Base-by-base conservation (phyloP, 768 basidiomycete genomes). In the Termitomyces sp. region DNA sequence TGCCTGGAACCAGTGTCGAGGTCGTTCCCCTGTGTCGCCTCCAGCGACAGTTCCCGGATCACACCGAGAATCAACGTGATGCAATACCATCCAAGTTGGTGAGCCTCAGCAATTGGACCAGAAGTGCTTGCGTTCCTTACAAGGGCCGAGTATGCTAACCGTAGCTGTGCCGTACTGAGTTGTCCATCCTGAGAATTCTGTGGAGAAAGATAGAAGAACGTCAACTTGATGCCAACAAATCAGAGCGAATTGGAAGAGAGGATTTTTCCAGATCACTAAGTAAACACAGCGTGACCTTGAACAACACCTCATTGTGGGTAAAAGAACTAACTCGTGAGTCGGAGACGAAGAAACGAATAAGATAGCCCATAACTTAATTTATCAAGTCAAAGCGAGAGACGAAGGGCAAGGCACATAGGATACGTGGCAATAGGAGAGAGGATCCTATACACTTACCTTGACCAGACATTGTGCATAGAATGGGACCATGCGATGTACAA, bases 401-500 rank as follows among this genome's bases (percentile, higher is more conserved):
- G 18, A 37, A 48, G 44, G 20, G 26, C 13, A 47, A 18, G 10
- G 4, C 22, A 24, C 5, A 36, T 14, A 10, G 36, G 16, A 24
- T 24, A 12, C 46, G 48, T 44, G 45, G 26, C 20, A 20, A 48
- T 39, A 51, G 46, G 48, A 44, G 36, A 34, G 37, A 18, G 39
- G 42, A 48, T 32, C 44, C n/a, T 39, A 20, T 42, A 49, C 50
- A 56, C 76, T 65, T 58, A 91, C 93, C 72, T 88, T 82, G 43
- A 94, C 79, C 18, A 95, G 74, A 67, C 85, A 87, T 37, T 74
- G 70, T 1, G 83, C 78, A 69, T 95, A 95, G 66, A 88, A 91
- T 0, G 90, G 89, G 1, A 91, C 79, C 64, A 93, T 75, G 54
- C 75, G 78, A 58, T 79, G 81, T 3, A 78, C 76, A 59, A 86